Percentiles rank a stretch among this genome's conserved stretches.
Conservation (phyloP, 176 grass and related monocot genomes). For the Thinopyrum elongatum region DNA sequence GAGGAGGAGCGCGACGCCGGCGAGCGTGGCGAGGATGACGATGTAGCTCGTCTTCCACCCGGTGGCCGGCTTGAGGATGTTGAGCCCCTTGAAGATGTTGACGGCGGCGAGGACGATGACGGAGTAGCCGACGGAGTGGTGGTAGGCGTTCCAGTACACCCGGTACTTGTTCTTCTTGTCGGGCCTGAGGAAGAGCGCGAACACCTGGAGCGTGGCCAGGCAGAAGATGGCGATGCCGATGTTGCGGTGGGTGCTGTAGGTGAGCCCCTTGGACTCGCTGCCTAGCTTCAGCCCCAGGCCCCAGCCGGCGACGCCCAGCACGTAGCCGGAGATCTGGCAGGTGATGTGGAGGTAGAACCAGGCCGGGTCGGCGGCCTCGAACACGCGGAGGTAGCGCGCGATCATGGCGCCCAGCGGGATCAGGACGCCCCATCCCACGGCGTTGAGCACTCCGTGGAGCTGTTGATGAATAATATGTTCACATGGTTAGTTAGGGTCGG, state of each 20-base stretch:
- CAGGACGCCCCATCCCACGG: conserved; percentile 72
- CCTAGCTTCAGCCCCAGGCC: conserved; percentile 91
- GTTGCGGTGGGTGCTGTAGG: conserved; percentile 52
- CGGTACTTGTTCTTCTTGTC: conserved; percentile 92
- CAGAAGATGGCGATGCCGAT: conserved; percentile 78
- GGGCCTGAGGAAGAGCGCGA: conserved; percentile 76
- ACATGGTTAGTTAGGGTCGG: neutral
- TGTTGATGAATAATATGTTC: conserved; percentile 7
- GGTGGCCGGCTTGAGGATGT: conserved; percentile 63
- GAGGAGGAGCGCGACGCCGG: conserved; percentile 49
- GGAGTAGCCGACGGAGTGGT: conserved; percentile 70
- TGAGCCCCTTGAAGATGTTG: conserved; percentile 91
- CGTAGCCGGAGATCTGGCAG: conserved; percentile 82
- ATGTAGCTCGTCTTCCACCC: conserved; percentile 82
- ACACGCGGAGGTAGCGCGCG: conserved; percentile 78
- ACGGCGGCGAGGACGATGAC: conserved; percentile 54
- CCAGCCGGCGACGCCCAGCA: conserved; percentile 84
- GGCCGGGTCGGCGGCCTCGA: conserved; percentile 69
- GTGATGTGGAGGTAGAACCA: conserved; percentile 93
- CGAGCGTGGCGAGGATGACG: conserved; percentile 59
- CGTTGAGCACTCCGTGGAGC: conserved; percentile 85
- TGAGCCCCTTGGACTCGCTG: conserved; percentile 70
- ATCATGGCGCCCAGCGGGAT: conserved; percentile 82
- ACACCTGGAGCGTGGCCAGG: conserved; percentile 90
- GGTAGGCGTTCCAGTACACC: conserved; percentile 92